phyloP scores from a whole-genome alignment of 1,284 basidiomycete genomes.

The Puccinia brachypodii region DNA sequence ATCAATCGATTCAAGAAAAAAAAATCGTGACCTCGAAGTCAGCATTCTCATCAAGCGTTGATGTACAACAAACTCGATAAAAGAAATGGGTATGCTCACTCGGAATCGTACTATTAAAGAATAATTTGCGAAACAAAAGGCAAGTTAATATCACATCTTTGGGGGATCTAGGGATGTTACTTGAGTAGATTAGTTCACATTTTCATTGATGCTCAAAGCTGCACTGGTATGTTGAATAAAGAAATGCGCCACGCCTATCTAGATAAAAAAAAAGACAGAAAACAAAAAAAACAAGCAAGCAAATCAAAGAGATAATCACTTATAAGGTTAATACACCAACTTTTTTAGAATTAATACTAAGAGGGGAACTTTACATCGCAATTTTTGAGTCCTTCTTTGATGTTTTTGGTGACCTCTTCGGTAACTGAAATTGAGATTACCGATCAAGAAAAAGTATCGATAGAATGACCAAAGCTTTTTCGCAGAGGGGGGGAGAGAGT shows the following conservation, averaged over 20 bases:
- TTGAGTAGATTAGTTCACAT: constrained; percentile 47
- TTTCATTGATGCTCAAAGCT: constrained; percentile 56
- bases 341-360: not conserved
- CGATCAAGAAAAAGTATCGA: not conserved
- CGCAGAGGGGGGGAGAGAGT: not conserved
- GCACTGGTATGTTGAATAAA: constrained; percentile 58
- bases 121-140: not conserved
- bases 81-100: constrained; percentile 20
- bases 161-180: not conserved
- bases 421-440: constrained; percentile 33
- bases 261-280: too few relatives aligned
- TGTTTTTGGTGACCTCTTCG: constrained; percentile 38
- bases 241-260: constrained; percentile 50
- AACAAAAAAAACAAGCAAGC: too few relatives aligned
- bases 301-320: not conserved
- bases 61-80: not conserved
- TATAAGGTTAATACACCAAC: not conserved
- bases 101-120: constrained; percentile 36
- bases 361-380: constrained; percentile 34
- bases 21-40: not conserved
- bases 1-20: not conserved
- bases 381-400: constrained; percentile 45
- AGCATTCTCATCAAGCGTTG: not conserved
- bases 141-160: not conserved
- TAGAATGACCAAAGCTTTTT: too few relatives aligned